Conservation (phyloP, 352 stramenopile genomes). For the Phytophthora boehmeriae region DNA sequence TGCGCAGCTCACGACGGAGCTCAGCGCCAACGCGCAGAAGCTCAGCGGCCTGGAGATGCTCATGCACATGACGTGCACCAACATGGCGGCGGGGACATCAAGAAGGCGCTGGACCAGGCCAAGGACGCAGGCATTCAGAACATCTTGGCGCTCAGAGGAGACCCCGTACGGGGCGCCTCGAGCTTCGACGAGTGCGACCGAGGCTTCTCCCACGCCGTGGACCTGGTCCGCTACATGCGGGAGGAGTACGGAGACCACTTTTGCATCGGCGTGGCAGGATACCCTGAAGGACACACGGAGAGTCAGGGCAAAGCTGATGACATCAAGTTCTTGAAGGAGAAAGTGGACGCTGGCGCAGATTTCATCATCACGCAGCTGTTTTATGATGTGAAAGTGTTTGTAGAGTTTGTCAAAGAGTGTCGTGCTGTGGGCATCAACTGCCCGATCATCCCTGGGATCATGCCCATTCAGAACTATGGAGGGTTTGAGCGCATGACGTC, state of each 20-base stretch:
- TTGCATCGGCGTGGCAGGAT: slow-evolving; percentile 96
- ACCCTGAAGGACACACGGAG: slow-evolving; percentile 97
- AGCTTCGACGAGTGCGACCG: slow-evolving; percentile 93
- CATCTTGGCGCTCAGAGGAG: slow-evolving; percentile 97
- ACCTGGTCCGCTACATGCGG: slow-evolving; percentile 98
- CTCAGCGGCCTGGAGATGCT: slow-evolving; percentile 92
- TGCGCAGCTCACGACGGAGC: slow-evolving; percentile 95
- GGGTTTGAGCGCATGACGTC: slow-evolving; percentile 98
- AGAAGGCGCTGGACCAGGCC: slow-evolving; percentile 91
- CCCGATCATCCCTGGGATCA: slow-evolving; percentile 98
- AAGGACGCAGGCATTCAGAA: slow-evolving; percentile 97
- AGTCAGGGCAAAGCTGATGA: slow-evolving; percentile 89
- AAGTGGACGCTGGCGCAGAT: slow-evolving; percentile 97
- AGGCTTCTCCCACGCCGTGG: slow-evolving; percentile 94
- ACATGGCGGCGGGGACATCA: slow-evolving; percentile 96
- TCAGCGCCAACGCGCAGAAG: slow-evolving; percentile 92
- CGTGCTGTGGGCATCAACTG: slow-evolving; percentile 91
- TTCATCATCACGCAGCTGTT: slow-evolving; percentile 99
- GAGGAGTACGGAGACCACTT: slow-evolving; percentile 96
- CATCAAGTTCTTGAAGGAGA: slow-evolving; percentile 98
- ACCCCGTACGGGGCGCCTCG: slow-evolving; percentile 92
- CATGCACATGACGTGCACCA: slow-evolving; percentile 98
- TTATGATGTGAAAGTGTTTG: slow-evolving; percentile 97
- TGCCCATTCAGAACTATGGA: slow-evolving; percentile 98
- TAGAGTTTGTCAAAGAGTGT: slow-evolving; percentile 94